Evolutionary conservation across 768 basidiomycete species (phyloP), one percentile per base, ranked within the genome.

Genomic region (Podaxis carcinomalis): DNA sequence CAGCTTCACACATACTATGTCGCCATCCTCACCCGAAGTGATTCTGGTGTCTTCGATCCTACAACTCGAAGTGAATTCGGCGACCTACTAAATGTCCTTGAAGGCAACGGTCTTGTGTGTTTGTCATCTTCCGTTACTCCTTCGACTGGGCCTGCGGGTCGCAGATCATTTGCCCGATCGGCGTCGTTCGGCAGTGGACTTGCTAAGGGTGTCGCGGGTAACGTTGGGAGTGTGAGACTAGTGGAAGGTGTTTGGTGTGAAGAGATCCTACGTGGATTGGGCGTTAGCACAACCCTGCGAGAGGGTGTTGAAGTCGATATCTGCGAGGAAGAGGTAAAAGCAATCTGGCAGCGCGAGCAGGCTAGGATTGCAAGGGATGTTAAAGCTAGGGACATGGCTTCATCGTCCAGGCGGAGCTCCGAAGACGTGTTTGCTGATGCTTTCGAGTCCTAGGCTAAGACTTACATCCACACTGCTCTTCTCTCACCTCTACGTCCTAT

Each of bases 41-140:
- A 83, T 21, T 75, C 73, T 14, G 81, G 80, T 14, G 69, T 83
- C 4, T 87, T 91, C 63, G 74, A 80, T 2, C 78, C 88, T 2
- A 89, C 88, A 1, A 89, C 87, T 9, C 80, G 89, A 7, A 89
- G 83, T 68, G 91, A 93, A 66, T 92, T 94, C 64, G 75, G 79
- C 0, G 92, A 94, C 65, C 77, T 93, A 2, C 67, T 89, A 0
- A 81, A 83, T 25, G 75, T 93, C 51, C 74, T 94, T 39, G 92
- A 94, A 72, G 89, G 88, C 3, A 79, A 83, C 5, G 92, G 92
- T 1, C 75, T 91, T 5, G 73, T 89, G 7, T 76, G 78, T 52
- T 64, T 80, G 2, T 73, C 77, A 10, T 77, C 74, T 10, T 75
- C 70, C 57, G 64, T 72, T 21, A 63, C 73, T 3, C 75, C 80